Evolutionary conservation across 768 basidiomycete genomes (phyloP), one percentile per base, ranked within the genome.

Genomic region (Podaxis pistillaris): DNA sequence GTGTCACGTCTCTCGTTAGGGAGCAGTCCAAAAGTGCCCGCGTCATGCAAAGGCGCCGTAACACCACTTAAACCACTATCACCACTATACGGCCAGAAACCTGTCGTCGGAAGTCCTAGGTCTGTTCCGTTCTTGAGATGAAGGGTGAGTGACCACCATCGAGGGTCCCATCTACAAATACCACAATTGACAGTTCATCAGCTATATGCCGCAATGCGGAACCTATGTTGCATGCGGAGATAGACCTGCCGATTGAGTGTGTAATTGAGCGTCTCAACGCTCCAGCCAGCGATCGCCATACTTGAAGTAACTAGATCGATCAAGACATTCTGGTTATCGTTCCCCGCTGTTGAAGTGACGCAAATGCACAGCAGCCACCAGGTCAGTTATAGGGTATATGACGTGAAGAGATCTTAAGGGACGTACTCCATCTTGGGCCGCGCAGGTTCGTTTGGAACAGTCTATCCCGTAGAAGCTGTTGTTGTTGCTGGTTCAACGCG

Each of bases 71-170:
- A 46, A 6, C 73, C 73, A 19, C 71, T 71, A 62, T 74, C 64
- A 17, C 73, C 73, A 41, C 67, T 71, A 60, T 73, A 73, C 2
- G 73, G 73, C 73, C 73, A 74, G 57, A 69, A 74, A 2, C 73
- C 73, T 1, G 73, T 74, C 15, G 72, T 74, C 1, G 73, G 73
- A 11, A 74, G 63, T 15, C 69, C 71, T 11, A 72, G 15, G 8
- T 64, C 58, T n/a, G 72, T 74, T 24, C 73, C 73, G 50, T 74
- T 67, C 28, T 55, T 72, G 26, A 74, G 69, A 28, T 68, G 66
- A n/a, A 74, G 69, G 47, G 63, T 66, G 36, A 74, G 67, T 13
- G 71, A 73, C 73, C 73, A 74, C 73, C 73, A 74, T 36, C 72
- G 69, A 36, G 73, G 69, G 51, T 74, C 73, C 73, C 73, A 74